Conservation (phyloP, 306 rosid genomes). For the Lathyrus tuberosus region DNA sequence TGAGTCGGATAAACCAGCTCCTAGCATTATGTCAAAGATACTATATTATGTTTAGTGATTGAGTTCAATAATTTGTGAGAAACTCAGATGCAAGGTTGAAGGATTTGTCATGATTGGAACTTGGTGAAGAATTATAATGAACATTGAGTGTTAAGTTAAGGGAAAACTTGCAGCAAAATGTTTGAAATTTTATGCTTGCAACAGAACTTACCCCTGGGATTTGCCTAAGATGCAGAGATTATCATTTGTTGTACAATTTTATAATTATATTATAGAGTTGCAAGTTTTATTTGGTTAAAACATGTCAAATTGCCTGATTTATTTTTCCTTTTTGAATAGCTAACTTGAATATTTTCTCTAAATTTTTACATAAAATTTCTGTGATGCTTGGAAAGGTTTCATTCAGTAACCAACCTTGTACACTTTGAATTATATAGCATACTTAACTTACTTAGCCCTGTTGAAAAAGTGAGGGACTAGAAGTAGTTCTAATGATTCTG, state of each 20-base stretch:
- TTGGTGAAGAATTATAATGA: conserved; percentile 34
- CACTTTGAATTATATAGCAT: conserved; percentile 32
- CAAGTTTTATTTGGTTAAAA: conserved; percentile 30
- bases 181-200: conserved; percentile 42
- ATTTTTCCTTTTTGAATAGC: conserved; percentile 8
- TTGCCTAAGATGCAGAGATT: conserved; percentile 37
- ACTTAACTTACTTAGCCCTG: conserved; percentile 49
- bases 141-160: conserved; percentile 37
- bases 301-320: conserved; percentile 7
- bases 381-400: conserved; percentile 14
- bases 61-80: conserved; percentile 39
- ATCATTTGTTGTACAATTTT: conserved; percentile 44
- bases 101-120: conserved; percentile 38
- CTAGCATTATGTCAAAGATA: conserved; percentile 35
- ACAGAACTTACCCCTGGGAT: conserved; percentile 26
- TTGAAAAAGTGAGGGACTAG: conserved; percentile 50
- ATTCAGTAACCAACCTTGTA: conserved; percentile 21
- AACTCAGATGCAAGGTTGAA: conserved; percentile 36
- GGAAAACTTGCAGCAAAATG: conserved; percentile 34
- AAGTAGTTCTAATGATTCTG: conserved; percentile 38
- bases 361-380: background rate
- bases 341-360: conserved; percentile 12
- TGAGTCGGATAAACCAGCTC: conserved; percentile 41
- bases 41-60: conserved; percentile 42
- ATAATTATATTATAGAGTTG: background rate